Conservation (phyloP, 352 stramenopile species). For the Pythium utonaiense region DNA sequence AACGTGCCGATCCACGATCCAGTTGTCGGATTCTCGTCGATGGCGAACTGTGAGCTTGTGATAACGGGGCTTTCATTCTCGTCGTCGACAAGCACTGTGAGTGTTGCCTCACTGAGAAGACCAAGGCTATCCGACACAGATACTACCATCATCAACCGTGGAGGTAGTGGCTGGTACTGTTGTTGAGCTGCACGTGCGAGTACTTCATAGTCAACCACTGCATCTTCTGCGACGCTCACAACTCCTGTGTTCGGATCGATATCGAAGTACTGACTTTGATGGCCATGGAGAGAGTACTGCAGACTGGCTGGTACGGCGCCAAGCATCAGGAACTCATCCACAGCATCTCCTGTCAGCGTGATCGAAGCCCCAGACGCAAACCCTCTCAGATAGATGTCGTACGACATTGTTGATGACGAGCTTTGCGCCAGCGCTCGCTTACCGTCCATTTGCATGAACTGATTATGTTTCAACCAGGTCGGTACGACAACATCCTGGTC, state of each 20-base stretch:
- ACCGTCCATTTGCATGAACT: conserved; percentile 4
- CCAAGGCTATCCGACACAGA: conserved; percentile 35
- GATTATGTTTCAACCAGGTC: conserved; percentile 12
- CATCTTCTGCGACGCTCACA: conserved; percentile 19
- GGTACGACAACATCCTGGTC: conserved; percentile 17
- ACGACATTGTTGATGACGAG: conserved; percentile 7
- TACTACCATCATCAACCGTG: conserved; percentile 18
- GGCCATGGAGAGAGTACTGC: conserved; percentile 10
- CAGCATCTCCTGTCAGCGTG: neutral
- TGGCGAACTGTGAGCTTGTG: conserved; percentile 29
- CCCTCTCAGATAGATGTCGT: conserved; percentile 20
- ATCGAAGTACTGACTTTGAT: conserved; percentile 16
- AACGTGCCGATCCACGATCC: conserved; percentile 42
- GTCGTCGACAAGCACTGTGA: conserved; percentile 46
- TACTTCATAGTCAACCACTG: conserved; percentile 37
- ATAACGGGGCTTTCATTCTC: conserved; percentile 45
- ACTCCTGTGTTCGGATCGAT: conserved; percentile 13
- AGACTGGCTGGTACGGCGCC: conserved; percentile 16
- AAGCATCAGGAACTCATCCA: conserved; percentile 17
- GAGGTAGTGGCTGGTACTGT: conserved; percentile 11
- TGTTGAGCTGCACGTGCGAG: conserved; percentile 14
- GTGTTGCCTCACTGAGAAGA: conserved; percentile 30
- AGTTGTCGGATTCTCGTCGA: conserved; percentile 40
- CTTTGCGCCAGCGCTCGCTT: conserved; percentile 15
- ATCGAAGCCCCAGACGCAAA: conserved; percentile 5